phyloP scores from a whole-genome alignment of 805 yeast genomes.

The Ogataea nonfermentans region DNA sequence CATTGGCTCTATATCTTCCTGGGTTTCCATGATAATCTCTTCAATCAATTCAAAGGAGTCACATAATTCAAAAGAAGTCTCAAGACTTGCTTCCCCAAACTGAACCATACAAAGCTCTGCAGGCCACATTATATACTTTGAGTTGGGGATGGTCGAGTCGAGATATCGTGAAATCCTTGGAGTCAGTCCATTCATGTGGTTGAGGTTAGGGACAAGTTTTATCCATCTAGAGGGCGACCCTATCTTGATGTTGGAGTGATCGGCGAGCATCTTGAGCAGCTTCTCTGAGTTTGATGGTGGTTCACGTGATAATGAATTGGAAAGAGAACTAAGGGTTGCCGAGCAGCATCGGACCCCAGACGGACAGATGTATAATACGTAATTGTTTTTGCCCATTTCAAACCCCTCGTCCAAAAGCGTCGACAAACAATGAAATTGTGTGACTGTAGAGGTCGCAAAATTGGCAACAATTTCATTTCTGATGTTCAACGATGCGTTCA shows the following conservation, averaged over 20 bases:
- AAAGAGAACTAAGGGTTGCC: slow-evolving; percentile 33
- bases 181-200: slow-evolving; percentile 66
- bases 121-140: slow-evolving; percentile 71
- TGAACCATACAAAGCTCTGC: slow-evolving; percentile 63
- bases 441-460: slow-evolving; percentile 26
- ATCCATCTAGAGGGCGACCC: slow-evolving; percentile 49
- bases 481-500: slow-evolving; percentile 48
- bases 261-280: slow-evolving; percentile 36
- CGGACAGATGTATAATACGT: slow-evolving; percentile 51
- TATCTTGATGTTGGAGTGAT: slow-evolving; percentile 32
- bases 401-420: slow-evolving; percentile 13
- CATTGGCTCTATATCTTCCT: slow-evolving; percentile 15
- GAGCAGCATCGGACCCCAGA: slow-evolving; percentile 52
- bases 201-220: slow-evolving; percentile 63
- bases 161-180: slow-evolving; percentile 59
- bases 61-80: slow-evolving; percentile 13
- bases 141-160: slow-evolving; percentile 33
- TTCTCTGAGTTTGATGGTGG: slow-evolving; percentile 43
- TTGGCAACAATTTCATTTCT: slow-evolving; percentile 44
- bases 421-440: slow-evolving; percentile 23
- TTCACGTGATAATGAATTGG: slow-evolving; percentile 35
- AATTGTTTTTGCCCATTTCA: slow-evolving; percentile 27
- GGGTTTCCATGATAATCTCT: slow-evolving; percentile 26
- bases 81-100: slow-evolving; percentile 33
- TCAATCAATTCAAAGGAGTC: slow-evolving; percentile 31